Evolutionary conservation across 2,329 filamentous ascomycete genomes (phyloP).

Genomic region (Penicillium sp.): DNA sequence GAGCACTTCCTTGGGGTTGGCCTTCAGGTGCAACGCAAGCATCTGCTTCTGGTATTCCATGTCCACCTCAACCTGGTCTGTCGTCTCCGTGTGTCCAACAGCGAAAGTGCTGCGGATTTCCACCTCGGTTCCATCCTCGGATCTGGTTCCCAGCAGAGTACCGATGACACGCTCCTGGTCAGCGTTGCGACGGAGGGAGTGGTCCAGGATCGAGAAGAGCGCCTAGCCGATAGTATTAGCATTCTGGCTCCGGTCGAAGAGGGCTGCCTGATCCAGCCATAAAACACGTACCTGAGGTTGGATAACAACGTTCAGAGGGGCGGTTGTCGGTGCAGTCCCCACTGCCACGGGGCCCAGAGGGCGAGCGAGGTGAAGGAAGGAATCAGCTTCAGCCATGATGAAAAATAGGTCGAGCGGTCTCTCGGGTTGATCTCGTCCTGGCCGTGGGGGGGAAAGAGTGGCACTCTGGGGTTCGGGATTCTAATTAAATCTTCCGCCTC

Average conservation of each 20-base stretch:
- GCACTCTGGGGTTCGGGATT: too few species aligned
- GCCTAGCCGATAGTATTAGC: too few species aligned
- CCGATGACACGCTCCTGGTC: slow-evolving; percentile 95
- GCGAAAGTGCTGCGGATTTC: slow-evolving; percentile 95
- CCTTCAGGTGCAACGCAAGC: slow-evolving; percentile 87
- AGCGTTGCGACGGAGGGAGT: slow-evolving; percentile 81
- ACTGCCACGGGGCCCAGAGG: slow-evolving; percentile 74
- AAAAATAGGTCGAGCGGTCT: too few species aligned
- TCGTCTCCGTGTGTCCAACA: slow-evolving; percentile 94
- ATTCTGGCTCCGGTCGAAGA: slow-evolving; percentile 27
- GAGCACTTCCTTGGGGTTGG: slow-evolving; percentile 83
- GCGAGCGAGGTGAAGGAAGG: slow-evolving; percentile 88
- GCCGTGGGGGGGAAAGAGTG: too few species aligned
- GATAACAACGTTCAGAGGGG: slow-evolving; percentile 85
- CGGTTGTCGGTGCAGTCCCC: slow-evolving; percentile 72
- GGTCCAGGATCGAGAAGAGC: slow-evolving; percentile 68
- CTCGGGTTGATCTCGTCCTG: too few species aligned
- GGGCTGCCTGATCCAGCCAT: too few species aligned
- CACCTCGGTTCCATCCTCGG: slow-evolving; percentile 92
- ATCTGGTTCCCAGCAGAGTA: slow-evolving; percentile 82
- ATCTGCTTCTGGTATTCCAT: slow-evolving; percentile 99
- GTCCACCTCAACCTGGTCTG: slow-evolving; percentile 97
- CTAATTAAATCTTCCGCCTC: too few species aligned
- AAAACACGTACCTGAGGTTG: slow-evolving; percentile 86
- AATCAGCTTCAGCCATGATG: slow-evolving; percentile 79